Base-by-base conservation (phyloP, 768 basidiomycete genomes). In the Collybia mongolica region DNA sequence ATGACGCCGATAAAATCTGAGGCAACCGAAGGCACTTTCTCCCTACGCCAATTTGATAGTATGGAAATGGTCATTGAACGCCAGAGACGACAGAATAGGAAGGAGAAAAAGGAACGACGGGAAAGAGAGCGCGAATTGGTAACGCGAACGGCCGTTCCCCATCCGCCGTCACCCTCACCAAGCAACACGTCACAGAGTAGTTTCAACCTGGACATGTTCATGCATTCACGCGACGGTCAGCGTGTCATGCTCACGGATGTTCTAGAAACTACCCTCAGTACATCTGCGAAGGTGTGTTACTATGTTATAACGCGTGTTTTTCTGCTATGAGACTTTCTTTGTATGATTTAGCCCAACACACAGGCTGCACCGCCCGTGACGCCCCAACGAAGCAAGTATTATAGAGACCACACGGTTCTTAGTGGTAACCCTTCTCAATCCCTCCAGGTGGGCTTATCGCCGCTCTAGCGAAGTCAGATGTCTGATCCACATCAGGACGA, bases 61-160 rank as follows among this genome's bases (percentile, higher is more conserved):
- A 90, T 90, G 88, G 85, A 90, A 54, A 70, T 80, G 69, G 80
- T 90, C 37, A 77, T 90, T 53, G 88, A 90, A 64, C 79, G 84
- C 39, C 85, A 88, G 69, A 77, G 84, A 63, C 76, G 82, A 48
- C 80, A 77, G 53, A 76, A 64, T 49, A 77, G 73, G 59, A 79
- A 72, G 46, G 82, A 79, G 48, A 77, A 80, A 61, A 76, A 71
- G 56, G 69, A 65, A 39, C 75, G 70, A 53, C 72, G 66, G 49
- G 70, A 63, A 42, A 80, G 74, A 60, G 84, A 81, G 51, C 74
- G 80, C 58, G 73, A 75, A 20, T 68, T 61, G 41, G 64, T 68
- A 43, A 63, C 62, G 49, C 66, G 57, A 44, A 54, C 59, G 15
- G 54, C 51, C n/a, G 49, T 69, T 18, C 67, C 67, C 49, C 69